phyloP scores from a whole-genome alignment of 148 eudicot species.

The Vaccinium myrtillus region DNA sequence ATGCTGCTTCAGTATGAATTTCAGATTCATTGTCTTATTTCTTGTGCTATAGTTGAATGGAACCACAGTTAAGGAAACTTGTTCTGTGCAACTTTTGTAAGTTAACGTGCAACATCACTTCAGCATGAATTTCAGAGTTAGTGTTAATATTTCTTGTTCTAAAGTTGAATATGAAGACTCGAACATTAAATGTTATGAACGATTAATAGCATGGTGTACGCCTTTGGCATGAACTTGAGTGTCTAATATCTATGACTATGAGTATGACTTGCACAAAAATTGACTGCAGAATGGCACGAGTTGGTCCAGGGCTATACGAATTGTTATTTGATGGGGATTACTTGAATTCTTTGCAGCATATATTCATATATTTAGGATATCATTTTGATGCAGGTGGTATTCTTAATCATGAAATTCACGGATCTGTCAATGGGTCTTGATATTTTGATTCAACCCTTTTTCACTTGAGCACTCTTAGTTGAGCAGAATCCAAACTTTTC shows the following conservation, averaged over 20 bases:
- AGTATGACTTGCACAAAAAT: background rate
- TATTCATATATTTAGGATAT: background rate
- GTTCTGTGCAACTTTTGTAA: background rate
- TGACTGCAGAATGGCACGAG: background rate
- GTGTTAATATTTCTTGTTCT: background rate
- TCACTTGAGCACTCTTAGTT: background rate
- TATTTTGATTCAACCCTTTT: background rate
- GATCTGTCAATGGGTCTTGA: background rate
- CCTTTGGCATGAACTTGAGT: conserved; percentile 3
- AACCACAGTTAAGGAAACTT: background rate
- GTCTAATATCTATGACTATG: background rate
- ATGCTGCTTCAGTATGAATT: conserved; percentile 3
- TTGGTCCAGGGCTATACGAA: background rate
- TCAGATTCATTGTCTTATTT: background rate
- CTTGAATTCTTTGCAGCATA: background rate
- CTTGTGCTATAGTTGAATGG: conserved; percentile 7
- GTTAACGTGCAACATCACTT: background rate
- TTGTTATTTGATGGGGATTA: background rate
- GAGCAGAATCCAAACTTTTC: conserved; percentile 3
- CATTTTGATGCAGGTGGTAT: background rate
- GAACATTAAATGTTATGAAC: background rate
- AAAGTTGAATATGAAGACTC: background rate
- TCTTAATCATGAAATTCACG: background rate
- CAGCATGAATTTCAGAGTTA: background rate
- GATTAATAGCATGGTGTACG: background rate